Base-by-base conservation (phyloP, 1,284 basidiomycete species). In the Cystobasidium slooffiae region DNA sequence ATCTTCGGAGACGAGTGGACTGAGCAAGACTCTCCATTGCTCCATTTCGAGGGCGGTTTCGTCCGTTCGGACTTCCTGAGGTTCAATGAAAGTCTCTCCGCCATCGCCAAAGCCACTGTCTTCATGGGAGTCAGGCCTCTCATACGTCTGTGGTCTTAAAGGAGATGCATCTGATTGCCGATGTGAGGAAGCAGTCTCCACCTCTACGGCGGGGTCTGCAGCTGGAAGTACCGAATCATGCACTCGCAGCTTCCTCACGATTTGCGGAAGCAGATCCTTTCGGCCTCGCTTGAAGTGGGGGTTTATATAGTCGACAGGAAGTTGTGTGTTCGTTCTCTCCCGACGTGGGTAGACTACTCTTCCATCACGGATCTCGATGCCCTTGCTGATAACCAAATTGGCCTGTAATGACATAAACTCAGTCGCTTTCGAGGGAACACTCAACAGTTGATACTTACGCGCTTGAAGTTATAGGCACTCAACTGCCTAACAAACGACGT, bases 401-500 rank as follows among this genome's bases (percentile, higher is more conserved):
- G 56, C 56, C 56, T 59, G 39, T 1, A 31, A 12, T 4, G 24
- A 56, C 14, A 12, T 31, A 31, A 31, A 31, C 31, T 31, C 31
- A 31, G 31, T 31, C 31, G 31, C 31, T 31, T 31, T 31, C 31
- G 31, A 31, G 31, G 5, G 31, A 10, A 22, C 18, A 9, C 18
- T 10, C 10, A 52, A 18, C 53, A 31, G 12, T 12, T 31, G 20
- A 20, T 4, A 24, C 55, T 68, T 14, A 68, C 66, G 3, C 66
- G 53, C 43, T 43, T 37, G 68, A 75, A 75, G 59, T 68, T 61
- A 59, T 75, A 75, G 9, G 61, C 22, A 77, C 83, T 82, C 37
- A 84, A 77, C 74, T 84, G 84, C 7, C 84, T 80, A 6, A 85
- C 82, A 72, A 85, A 84, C 7, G 81, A 82, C 69, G 84, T 82